Base-by-base conservation (phyloP, 176 grass and related monocot species). In the Eragrostis curvula region DNA sequence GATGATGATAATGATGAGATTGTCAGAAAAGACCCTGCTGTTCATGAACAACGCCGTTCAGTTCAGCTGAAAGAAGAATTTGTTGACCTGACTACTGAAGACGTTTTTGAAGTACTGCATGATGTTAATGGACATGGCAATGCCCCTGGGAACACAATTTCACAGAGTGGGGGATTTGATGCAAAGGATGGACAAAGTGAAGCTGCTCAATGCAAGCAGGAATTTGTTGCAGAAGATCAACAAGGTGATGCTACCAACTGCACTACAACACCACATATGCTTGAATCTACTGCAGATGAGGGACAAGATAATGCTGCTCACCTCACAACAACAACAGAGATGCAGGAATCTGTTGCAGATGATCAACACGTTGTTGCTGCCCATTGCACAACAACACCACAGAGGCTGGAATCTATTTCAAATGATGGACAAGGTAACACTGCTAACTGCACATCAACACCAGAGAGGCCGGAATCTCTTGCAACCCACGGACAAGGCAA, bases 1-100 rank as follows among this genome's bases (percentile, higher is more conserved):
- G 71, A 88, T 0, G 74, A 84, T 61, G 71, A 88, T 0, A 66
- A 84, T 61, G 71, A 77, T 0, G 88, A 83, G 5, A 28, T 24
- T 17, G 18, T 18, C 12, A 48, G 16, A 30, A 44, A 48, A 48
- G 25, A 65, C 50, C 44, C 5, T 30, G 46, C 0, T 78, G 60
- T 66, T 66, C 45, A 23, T 66, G 28, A 27, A 79, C 63, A 50
- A 66, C 7, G 11, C n/a, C 71, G 39, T 74, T 74, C 52, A 40
- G 17, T 79, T 51, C 62, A 67, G 65, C 28, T 40, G 61, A 51
- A 66, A 46, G 18, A 17, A 50, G 25, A 51, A 2, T 9, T 70
- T 66, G 10, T 82, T 58, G 79, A 89, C 78, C 49, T 80, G 29
- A 65, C 49, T 25, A 36, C 10, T 81, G 56, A 62, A 52, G 62